Base-by-base conservation (phyloP, 1,284 basidiomycete genomes). In the Cutaneotrichosporon cyanovorans region DNA sequence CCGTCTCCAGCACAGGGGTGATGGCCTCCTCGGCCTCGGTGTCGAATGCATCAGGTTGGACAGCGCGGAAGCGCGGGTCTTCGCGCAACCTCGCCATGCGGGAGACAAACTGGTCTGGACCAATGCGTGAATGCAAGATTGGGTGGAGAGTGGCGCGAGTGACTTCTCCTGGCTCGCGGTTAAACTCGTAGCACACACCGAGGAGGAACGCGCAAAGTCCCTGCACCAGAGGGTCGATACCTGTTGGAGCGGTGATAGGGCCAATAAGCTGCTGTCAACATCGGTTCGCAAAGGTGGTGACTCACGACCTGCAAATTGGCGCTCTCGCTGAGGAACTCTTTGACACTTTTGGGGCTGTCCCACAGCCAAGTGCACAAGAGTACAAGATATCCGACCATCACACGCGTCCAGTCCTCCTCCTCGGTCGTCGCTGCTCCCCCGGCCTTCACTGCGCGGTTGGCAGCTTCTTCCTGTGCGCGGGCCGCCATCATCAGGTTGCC, bases 111-210 rank as follows among this genome's bases (percentile, higher is more conserved):
- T 84, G 83, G 66, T 97, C 93, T 4, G 89, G 81, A 1, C 92
- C 89, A 49, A 80, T 65, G 78, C 82, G 59, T 75, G 86, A 68
- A 76, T 85, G 65, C 5, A 98, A 74, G 58, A 98, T 92, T 0
- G 91, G 85, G 61, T 90, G 77, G 15, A 93, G 84, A 0, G 85
- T 88, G 8, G 81, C 72, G 53, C 88, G 90, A 10, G 87, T 89
- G 46, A 95, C 87, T 60, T 91, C 87, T 20, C 89, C 88, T 0
- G 89, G 87, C 61, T 93, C 87, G 36, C 86, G 81, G 66, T 95
- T 88, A 75, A 85, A 95, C 71, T 95, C 90, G 68, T 98, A 98
- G 68, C 88, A 88, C 31, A 89, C 78, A 16, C 92, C 93, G 6
- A 98, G 79, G 5, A 97, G 74, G 76, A 96, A 93, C 0, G 89